Conservation (phyloP, 139 green algal genomes). For the Tetratostichococcus sp. region DNA sequence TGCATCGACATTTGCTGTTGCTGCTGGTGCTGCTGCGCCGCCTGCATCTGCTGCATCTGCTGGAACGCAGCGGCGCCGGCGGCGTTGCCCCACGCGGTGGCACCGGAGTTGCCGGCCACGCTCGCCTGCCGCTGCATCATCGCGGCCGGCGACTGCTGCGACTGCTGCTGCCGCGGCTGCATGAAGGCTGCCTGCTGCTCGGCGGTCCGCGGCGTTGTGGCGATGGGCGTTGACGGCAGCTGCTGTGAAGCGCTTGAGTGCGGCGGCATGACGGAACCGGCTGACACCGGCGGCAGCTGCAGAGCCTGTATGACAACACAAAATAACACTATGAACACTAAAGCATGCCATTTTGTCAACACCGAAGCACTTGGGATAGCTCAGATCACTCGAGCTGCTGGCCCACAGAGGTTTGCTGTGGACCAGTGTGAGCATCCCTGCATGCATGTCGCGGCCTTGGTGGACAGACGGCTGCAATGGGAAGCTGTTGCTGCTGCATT, state of each 20-base stretch:
- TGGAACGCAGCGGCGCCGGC: neutral
- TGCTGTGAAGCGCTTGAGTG: neutral
- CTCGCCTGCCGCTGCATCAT: neutral
- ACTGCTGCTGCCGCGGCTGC: neutral
- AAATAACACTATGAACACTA: too few species aligned
- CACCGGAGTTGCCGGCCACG: neutral
- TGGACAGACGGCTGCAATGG: too few species aligned
- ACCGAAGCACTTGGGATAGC: too few species aligned
- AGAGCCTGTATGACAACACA: neutral
- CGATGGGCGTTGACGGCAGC: neutral
- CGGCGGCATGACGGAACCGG: neutral
- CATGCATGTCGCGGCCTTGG: too few species aligned
- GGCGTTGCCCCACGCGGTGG: neutral
- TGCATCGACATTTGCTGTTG: neutral
- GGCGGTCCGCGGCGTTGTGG: neutral
- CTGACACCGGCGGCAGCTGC: neutral
- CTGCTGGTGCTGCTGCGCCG: neutral
- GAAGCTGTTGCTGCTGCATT: too few species aligned
- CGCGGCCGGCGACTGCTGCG: neutral
- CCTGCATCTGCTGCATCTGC: conserved; percentile 1
- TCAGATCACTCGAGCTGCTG: too few species aligned
- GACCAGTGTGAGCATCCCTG: too few species aligned
- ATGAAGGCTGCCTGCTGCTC: too few species aligned
- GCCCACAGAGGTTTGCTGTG: too few species aligned
- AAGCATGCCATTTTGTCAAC: too few species aligned